Evolutionary conservation across 208 protist species (phyloP), one percentile per base, ranked within the genome.

Genomic region (Wallacemonas collosoma): DNA sequence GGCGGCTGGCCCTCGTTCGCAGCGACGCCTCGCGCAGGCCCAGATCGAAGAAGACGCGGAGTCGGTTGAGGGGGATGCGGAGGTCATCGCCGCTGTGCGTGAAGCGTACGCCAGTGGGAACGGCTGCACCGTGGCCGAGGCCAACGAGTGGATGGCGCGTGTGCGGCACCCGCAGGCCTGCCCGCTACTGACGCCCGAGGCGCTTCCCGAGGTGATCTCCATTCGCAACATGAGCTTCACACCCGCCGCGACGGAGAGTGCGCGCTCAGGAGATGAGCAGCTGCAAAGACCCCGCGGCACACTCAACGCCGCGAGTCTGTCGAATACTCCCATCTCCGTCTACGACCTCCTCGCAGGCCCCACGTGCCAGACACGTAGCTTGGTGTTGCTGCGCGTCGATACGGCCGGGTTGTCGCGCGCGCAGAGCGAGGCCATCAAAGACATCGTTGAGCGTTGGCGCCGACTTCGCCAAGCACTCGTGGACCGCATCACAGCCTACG

Each of bases 211-310:
- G 36, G 85, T 93, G n/a, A 38, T 93, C 1, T 93, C 88, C 2
- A 86, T 90, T 54, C 61, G 79, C 15, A 93, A 93, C 58, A 87
- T 87, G 70, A 60, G 70, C 44, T 87, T 85, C 62, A 78, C 73
- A 2, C 72, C 67, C 0, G 62, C 55, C 0, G 66, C 60, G 7
- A 26, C 26, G 26, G 26, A 26, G 26, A 26, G 26, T 26, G 26
- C 26, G 26, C 26, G 26, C 26, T 26, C 47, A 65, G 15, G 43
- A 14, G 36, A 62, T 7, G 14, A 62, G 35, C 26, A 8, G 43
- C 56, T 43, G 35, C 26, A 36, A 62, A n/a, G 35, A 62, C 11
- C 48, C 2, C 39, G n/a, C 56, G 64, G 63, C 65, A 7, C 44
- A 67, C 75, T 2, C 62, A 60, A 51, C 56, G 81, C 35, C 75